Evolutionary conservation across 1,139 yeast genomes (phyloP).

Genomic region (Schwanniomyces etchellsii): DNA sequence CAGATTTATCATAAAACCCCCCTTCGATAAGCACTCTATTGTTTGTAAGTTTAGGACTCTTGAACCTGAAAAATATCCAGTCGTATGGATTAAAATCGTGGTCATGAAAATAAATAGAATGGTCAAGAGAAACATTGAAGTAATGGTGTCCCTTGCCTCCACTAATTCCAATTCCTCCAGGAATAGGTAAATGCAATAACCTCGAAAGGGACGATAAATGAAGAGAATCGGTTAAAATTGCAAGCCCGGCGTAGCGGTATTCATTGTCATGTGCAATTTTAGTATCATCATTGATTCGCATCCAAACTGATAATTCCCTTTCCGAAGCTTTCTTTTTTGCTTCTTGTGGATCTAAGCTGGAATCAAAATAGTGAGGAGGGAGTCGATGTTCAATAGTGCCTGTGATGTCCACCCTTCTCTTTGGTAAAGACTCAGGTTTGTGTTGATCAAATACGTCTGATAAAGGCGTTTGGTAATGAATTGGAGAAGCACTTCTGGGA

Average conservation of each 20-base stretch:
- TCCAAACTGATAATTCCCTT: conserved; percentile 27
- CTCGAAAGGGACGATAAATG: conserved; percentile 25
- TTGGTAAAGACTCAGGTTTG: conserved; percentile 18
- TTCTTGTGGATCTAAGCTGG: conserved; percentile 12
- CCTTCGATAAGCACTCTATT: conserved; percentile 35
- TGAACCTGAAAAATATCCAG: conserved; percentile 32
- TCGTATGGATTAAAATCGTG: conserved; percentile 36
- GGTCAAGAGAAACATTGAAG: conserved; percentile 39
- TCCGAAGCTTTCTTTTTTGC: conserved; percentile 22
- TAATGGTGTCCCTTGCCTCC: conserved; percentile 19
- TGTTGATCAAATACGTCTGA: conserved; percentile 21
- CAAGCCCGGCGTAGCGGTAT: conserved; percentile 21
- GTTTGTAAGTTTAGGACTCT: conserved; percentile 31
- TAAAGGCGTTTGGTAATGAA: conserved; percentile 30
- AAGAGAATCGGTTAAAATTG: conserved; percentile 31
- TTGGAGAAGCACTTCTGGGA: conserved; percentile 15
- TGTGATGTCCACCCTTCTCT: conserved; percentile 13
- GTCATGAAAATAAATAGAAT: conserved; percentile 37
- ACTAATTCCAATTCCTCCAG: conserved; percentile 13
- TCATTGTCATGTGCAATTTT: conserved; percentile 10
- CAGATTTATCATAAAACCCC: conserved; percentile 27
- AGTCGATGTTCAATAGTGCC: conserved; percentile 22
- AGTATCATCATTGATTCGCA: conserved; percentile 20
- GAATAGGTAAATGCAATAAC: conserved; percentile 20
- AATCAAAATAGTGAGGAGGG: conserved; percentile 21